Conservation (phyloP, 768 basidiomycete genomes). For the Naganishia vaughanmartiniae region DNA sequence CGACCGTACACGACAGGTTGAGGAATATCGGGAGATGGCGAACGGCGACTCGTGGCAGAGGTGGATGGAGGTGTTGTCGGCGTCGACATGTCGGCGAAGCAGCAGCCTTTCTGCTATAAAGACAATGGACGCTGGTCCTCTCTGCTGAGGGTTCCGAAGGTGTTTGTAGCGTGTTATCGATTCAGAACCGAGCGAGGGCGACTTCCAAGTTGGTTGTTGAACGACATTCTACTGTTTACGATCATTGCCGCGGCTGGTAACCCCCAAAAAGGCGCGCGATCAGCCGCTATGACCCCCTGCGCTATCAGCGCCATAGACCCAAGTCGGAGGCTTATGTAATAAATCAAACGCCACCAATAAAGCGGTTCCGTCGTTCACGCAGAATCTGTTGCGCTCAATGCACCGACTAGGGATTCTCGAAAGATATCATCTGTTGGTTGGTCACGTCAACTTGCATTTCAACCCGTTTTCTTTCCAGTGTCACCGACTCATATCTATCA, state of each 20-base stretch:
- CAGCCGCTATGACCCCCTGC: not conserved
- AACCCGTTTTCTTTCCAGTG: too few relatives aligned
- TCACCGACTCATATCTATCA: not conserved
- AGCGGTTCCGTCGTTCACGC: not conserved
- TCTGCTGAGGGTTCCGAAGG: not conserved
- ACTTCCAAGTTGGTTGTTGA: not conserved
- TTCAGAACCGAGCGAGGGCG: not conserved
- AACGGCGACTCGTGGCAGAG: slow-evolving; percentile 5
- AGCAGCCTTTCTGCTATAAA: not conserved
- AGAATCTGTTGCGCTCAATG: slow-evolving; percentile 1
- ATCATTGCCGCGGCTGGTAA: too few relatives aligned
- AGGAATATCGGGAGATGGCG: slow-evolving; percentile 19
- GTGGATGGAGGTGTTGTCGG: slow-evolving; percentile 8
- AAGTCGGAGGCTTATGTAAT: not conserved
- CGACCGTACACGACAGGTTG: slow-evolving; percentile 26
- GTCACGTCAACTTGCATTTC: too few relatives aligned
- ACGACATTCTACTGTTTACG: not conserved
- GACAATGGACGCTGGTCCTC: too few relatives aligned
- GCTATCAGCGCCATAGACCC: not conserved
- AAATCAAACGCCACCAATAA: not conserved
- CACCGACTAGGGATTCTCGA: too few relatives aligned
- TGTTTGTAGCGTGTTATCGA: not conserved
- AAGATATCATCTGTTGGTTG: too few relatives aligned
- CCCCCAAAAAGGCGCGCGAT: too few relatives aligned
- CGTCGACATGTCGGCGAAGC: not conserved